Conservation (phyloP, 495 filamentous ascomycete species). For the Lophiostoma macrostomum region DNA sequence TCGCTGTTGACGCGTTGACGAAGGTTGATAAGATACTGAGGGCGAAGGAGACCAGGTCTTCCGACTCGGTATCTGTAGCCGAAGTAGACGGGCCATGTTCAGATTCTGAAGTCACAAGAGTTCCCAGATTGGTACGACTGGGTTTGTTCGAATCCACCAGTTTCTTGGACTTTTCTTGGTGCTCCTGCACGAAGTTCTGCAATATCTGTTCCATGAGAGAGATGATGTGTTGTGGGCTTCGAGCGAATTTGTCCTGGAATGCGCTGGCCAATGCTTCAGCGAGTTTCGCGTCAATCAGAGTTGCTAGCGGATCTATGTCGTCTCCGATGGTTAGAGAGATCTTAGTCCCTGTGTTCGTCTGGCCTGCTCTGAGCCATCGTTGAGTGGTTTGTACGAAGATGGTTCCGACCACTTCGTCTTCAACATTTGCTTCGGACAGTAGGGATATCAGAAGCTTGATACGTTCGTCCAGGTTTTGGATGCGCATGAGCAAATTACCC, state of each 20-base stretch:
- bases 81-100: not conserved
- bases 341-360: not conserved
- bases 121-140: slow-evolving; percentile 7
- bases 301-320: slow-evolving; percentile 43
- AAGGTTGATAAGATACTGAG: slow-evolving; percentile 29
- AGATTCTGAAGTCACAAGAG: slow-evolving; percentile 7
- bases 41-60: slow-evolving; percentile 29
- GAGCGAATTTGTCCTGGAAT: slow-evolving; percentile 65
- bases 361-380: slow-evolving; percentile 52
- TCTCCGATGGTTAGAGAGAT: slow-evolving; percentile 30
- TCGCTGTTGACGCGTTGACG: too few relatives aligned
- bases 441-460: slow-evolving; percentile 55
- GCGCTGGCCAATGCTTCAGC: slow-evolving; percentile 65
- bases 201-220: slow-evolving; percentile 61
- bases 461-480: slow-evolving; percentile 50
- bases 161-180: slow-evolving; percentile 34
- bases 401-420: slow-evolving; percentile 57
- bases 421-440: slow-evolving; percentile 49
- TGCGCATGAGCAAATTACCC: slow-evolving; percentile 11
- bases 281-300: slow-evolving; percentile 60
- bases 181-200: slow-evolving; percentile 37
- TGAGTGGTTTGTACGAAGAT: slow-evolving; percentile 64
- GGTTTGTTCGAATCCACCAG: slow-evolving; percentile 15
- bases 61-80: slow-evolving; percentile 16
- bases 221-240: slow-evolving; percentile 59